These are phyloP conservation scores for Neurospora sp. DNA, from an alignment of 495 filamentous ascomycete species.

Conservation along the genomic window DNA sequence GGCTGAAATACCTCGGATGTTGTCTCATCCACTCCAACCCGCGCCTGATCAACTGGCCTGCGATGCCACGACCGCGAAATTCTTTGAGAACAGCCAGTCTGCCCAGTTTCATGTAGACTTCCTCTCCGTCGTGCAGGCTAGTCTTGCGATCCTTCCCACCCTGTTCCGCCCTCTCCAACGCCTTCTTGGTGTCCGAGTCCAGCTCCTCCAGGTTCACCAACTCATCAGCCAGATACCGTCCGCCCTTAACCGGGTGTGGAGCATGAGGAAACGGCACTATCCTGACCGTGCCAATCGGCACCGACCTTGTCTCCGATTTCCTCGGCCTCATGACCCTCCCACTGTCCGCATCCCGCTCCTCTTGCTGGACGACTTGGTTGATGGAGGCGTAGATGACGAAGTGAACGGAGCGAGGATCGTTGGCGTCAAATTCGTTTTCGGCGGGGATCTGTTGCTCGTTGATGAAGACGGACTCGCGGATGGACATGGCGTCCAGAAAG, in stretches of 20 bases:
- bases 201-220: slow-evolving; percentile 10
- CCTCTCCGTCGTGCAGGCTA: slow-evolving; percentile 42
- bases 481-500: slow-evolving; percentile 68
- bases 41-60: slow-evolving; percentile 48
- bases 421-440: slow-evolving; percentile 64
- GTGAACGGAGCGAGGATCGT: slow-evolving; percentile 60
- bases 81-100: slow-evolving; percentile 56
- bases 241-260: slow-evolving; percentile 42
- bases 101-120: slow-evolving; percentile 71
- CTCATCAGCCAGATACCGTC: slow-evolving; percentile 27
- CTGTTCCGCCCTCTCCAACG: neutral
- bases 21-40: slow-evolving; percentile 51
- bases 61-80: slow-evolving; percentile 55
- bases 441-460: slow-evolving; percentile 59
- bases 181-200: neutral
- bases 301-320: slow-evolving; percentile 13
- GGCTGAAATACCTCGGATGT: slow-evolving; percentile 44
- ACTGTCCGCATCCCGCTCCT: neutral
- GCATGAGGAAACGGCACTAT: slow-evolving; percentile 68
- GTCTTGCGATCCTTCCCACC: slow-evolving; percentile 27
- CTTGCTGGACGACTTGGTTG: slow-evolving; percentile 6
- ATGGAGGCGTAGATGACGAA: slow-evolving; percentile 65
- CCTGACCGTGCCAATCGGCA: slow-evolving; percentile 63
- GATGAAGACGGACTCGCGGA: slow-evolving; percentile 71
- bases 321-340: neutral